A percentile compares a stretch with the other conserved stretches of the same genome.
phyloP scores from a whole-genome alignment of 2,329 filamentous ascomycete genomes.

The Colletotrichum horii region DNA sequence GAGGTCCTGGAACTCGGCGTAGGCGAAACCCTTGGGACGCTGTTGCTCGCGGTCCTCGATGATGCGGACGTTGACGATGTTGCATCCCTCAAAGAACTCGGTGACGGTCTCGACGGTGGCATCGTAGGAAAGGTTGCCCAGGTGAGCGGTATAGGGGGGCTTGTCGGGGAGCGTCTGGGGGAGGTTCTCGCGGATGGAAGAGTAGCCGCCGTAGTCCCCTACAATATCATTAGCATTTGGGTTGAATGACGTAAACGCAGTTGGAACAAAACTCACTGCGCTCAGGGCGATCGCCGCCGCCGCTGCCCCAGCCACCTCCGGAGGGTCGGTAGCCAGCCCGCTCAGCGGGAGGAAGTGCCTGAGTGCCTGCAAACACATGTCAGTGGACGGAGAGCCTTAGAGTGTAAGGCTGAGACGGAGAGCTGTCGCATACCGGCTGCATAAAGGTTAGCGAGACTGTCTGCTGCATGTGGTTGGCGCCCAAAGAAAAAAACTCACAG shows the following conservation, averaged over 20 bases:
- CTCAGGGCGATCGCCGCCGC: constrained; percentile 32
- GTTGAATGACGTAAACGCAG: not conserved
- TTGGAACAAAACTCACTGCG: constrained; percentile 41
- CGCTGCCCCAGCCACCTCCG: constrained; percentile 42
- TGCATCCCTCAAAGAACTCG: constrained; percentile 84
- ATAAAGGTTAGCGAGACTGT: constrained; percentile 29
- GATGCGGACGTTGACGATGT: constrained; percentile 89
- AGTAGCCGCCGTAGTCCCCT: constrained; percentile 21
- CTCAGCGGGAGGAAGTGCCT: constrained; percentile 59
- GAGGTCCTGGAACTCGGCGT: constrained; percentile 88
- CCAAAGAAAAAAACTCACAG: constrained; percentile 58
- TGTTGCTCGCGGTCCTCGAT: constrained; percentile 95
- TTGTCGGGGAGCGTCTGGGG: constrained; percentile 72
- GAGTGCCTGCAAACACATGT: constrained; percentile 49
- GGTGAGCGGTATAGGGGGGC: constrained; percentile 93
- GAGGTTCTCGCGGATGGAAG: constrained; percentile 61
- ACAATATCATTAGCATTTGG: not conserved
- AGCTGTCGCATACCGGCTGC: constrained; percentile 39
- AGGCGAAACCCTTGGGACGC: constrained; percentile 97
- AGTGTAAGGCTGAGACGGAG: not conserved
- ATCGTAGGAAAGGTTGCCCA: constrained; percentile 97
- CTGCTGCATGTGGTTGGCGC: not conserved
- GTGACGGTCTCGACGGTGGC: constrained; percentile 82
- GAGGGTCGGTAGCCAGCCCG: constrained; percentile 37
- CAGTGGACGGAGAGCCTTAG: not conserved